These are phyloP conservation scores for Erodium trifolium DNA, from an alignment of 441 rosid species.

Conservation along the genomic window DNA sequence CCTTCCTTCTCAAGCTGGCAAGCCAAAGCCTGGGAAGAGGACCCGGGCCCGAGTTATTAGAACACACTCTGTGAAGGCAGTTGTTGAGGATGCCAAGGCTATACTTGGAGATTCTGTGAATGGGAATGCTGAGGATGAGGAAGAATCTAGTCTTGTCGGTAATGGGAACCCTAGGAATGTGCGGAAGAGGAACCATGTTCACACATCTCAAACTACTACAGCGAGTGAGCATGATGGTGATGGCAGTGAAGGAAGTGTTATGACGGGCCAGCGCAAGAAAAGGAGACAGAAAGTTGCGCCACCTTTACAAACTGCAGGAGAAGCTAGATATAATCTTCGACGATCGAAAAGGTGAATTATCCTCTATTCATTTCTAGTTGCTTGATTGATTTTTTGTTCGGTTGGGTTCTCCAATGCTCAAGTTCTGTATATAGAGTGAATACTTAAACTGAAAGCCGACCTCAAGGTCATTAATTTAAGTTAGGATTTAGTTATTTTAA, in stretches of 20 bases:
- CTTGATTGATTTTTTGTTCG: background rate
- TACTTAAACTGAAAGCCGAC: background rate
- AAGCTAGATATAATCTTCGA: constrained; percentile 65
- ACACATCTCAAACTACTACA: constrained; percentile 39
- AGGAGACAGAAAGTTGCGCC: constrained; percentile 52
- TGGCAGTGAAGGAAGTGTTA: constrained; percentile 64
- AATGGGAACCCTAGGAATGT: constrained; percentile 40
- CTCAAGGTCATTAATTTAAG: background rate
- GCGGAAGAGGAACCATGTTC: constrained; percentile 55
- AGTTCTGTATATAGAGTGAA: background rate
- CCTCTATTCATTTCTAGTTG: constrained; percentile 4
- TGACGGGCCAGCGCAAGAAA: constrained; percentile 51
- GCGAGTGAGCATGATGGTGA: constrained; percentile 50
- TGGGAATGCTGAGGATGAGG: constrained; percentile 42
- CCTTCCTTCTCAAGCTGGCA: constrained; percentile 9
- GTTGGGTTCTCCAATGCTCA: background rate
- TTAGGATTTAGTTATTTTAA: background rate
- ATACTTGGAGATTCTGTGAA: constrained; percentile 50
- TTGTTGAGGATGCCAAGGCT: constrained; percentile 69
- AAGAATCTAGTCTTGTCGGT: constrained; percentile 45
- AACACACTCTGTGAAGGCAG: constrained; percentile 68
- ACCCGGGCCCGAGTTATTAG: constrained; percentile 47
- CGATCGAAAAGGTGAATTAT: constrained; percentile 49
- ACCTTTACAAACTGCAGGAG: constrained; percentile 31
- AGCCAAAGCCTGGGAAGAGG: constrained; percentile 33